Evolutionary conservation across 192 early-diverging fungal genomes (phyloP).

Genomic region (Linnemannia elongata): DNA sequence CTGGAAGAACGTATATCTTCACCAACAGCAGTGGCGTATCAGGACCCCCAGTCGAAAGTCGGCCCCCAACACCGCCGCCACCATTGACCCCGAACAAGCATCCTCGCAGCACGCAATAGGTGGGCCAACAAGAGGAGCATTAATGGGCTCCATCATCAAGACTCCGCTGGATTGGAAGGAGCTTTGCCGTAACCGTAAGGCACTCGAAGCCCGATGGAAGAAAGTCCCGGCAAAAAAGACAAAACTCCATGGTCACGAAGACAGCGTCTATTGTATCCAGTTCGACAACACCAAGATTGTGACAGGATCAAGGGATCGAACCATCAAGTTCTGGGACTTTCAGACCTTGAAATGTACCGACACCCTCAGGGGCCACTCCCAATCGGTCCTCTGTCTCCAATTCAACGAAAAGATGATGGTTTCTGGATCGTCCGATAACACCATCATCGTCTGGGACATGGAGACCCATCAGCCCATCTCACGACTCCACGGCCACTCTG

Average conservation of each 20-base stretch:
- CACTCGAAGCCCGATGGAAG: conserved; percentile 73
- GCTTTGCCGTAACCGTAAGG: conserved; percentile 73
- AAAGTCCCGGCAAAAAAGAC: conserved; percentile 58
- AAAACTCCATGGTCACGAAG: conserved; percentile 79
- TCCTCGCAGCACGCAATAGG: not conserved
- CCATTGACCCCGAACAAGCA: not conserved
- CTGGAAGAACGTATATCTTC: conserved; percentile 75
- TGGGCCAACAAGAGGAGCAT: not conserved
- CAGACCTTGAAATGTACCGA: conserved; percentile 64
- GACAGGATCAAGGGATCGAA: conserved; percentile 81
- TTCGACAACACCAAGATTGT: conserved; percentile 78
- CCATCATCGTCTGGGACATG: conserved; percentile 88
- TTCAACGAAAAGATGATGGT: conserved; percentile 79
- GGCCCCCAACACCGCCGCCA: not conserved
- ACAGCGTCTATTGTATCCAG: conserved; percentile 92
- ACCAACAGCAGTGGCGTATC: conserved; percentile 64
- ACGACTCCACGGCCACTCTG: conserved; percentile 76
- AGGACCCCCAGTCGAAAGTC: not conserved
- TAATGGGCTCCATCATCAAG: not conserved
- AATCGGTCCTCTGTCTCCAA: conserved; percentile 81
- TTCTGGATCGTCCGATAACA: conserved; percentile 87
- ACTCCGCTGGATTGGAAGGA: conserved; percentile 72
- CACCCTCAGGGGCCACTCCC: conserved; percentile 74
- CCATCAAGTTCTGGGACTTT: conserved; percentile 85
- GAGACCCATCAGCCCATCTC: conserved; percentile 52